These are phyloP conservation scores for Guadua angustifolia DNA, from an alignment of 176 grass and related monocot genomes.

Conservation along the genomic window DNA sequence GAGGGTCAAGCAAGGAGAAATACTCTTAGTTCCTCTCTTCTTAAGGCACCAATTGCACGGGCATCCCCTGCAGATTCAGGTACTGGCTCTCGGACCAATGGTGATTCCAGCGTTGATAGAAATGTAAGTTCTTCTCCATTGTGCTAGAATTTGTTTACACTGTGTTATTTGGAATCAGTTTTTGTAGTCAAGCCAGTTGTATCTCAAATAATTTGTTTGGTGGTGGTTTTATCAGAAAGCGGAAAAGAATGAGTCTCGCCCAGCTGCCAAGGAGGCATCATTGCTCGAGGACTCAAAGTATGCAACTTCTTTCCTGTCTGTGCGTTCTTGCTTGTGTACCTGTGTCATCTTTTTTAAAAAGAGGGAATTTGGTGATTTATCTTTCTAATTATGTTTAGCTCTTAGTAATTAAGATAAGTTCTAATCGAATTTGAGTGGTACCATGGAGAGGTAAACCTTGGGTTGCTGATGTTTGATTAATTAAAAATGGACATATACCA, in stretches of 20 bases:
- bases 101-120: conserved; percentile 18
- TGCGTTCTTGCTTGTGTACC: neutral
- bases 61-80: conserved; percentile 23
- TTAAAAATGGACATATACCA: neutral
- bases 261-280: conserved; percentile 40
- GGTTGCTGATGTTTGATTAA: conserved; percentile 3
- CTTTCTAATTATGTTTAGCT: neutral
- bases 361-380: neutral
- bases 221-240: conserved; percentile 41
- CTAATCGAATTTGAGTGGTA: neutral
- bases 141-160: neutral
- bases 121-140: conserved; percentile 40
- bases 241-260: conserved; percentile 37
- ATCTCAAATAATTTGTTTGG: conserved; percentile 40
- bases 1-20: conserved; percentile 48
- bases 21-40: conserved; percentile 34
- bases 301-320: conserved; percentile 22
- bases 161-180: conserved; percentile 14
- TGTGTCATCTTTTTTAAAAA: neutral
- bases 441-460: neutral
- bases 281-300: conserved; percentile 51
- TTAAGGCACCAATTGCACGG: conserved; percentile 33
- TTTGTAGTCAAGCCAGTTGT: neutral
- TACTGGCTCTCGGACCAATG: conserved; percentile 18
- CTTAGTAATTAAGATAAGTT: conserved; percentile 14